phyloP scores from a whole-genome alignment of 108 stramenopile species.

The Cylindrotheca closterium region DNA sequence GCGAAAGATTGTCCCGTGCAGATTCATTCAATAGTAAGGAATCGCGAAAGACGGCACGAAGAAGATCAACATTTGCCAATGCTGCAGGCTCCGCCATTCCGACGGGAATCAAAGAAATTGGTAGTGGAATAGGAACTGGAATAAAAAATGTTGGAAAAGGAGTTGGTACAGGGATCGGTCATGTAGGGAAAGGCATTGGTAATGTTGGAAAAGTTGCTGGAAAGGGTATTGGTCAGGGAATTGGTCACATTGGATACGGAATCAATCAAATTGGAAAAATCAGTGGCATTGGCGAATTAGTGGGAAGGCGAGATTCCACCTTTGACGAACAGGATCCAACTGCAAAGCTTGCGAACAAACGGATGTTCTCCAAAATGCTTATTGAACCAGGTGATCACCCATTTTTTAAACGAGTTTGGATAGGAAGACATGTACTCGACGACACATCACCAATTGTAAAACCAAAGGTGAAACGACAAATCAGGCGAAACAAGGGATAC shows the following conservation, averaged over 20 bases:
- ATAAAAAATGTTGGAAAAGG: neutral
- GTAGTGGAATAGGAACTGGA: neutral
- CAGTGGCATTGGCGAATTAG: neutral
- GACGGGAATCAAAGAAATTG: neutral
- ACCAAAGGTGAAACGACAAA: constrained; percentile 36
- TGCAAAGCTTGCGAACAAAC: constrained; percentile 40
- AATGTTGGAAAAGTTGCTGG: neutral
- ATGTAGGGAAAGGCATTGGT: neutral
- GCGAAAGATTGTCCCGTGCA: neutral
- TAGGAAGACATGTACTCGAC: constrained; percentile 72
- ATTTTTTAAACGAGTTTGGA: constrained; percentile 76
- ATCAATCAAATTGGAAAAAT: neutral
- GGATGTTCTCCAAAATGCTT: constrained; percentile 61
- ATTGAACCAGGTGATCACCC: constrained; percentile 75
- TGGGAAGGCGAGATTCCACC: constrained; percentile 17
- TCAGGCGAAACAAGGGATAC: constrained; percentile 60
- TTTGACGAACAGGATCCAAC: constrained; percentile 52
- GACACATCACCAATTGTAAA: constrained; percentile 71
- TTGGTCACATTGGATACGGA: neutral
- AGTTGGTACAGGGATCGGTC: neutral
- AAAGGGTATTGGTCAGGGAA: neutral
- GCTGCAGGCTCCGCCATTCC: neutral
- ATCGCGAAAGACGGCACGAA: neutral
- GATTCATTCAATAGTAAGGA: neutral
- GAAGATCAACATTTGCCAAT: neutral